Evolutionary conservation across 352 stramenopile species (phyloP).

Genomic region (Thraustochytrium sp.): DNA sequence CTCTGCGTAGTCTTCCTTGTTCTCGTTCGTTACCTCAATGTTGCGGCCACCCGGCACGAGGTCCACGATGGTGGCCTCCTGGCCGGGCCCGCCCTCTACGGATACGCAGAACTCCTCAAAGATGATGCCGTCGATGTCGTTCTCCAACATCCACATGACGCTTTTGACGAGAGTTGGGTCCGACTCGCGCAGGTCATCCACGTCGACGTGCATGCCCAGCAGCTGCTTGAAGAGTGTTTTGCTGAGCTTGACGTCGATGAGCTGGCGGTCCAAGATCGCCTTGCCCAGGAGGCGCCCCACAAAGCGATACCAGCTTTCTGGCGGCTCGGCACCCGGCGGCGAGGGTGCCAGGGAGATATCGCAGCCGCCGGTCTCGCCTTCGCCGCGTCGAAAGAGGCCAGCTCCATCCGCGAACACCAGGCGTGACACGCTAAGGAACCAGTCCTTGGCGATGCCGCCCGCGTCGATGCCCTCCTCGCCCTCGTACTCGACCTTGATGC

Average conservation of each 20-base stretch:
- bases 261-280: conserved; percentile 92
- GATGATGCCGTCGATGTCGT: conserved; percentile 59
- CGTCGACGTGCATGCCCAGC: conserved; percentile 87
- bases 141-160: conserved; percentile 78
- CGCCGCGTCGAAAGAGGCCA: conserved; percentile 89
- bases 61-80: conserved; percentile 65
- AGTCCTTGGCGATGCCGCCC: conserved; percentile 92
- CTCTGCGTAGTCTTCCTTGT: conserved; percentile 88
- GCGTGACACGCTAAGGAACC: conserved; percentile 89
- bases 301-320: conserved; percentile 91
- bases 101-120: conserved; percentile 76
- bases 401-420: conserved; percentile 99
- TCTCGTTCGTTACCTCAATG: conserved; percentile 78
- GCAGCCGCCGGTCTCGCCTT: conserved; percentile 93
- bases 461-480: conserved; percentile 97
- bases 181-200: conserved; percentile 98
- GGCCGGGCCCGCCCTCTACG: neutral
- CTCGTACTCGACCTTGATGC: conserved; percentile 94
- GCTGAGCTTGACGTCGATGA: conserved; percentile 98
- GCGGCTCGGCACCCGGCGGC: neutral
- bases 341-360: conserved; percentile 56
- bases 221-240: conserved; percentile 98
- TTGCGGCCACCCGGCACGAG: conserved; percentile 77
- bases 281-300: conserved; percentile 97
- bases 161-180: conserved; percentile 91